These are phyloP conservation scores for Fusarium ramigenum DNA, from an alignment of 2,329 filamentous ascomycete species.

Conservation along the genomic window DNA sequence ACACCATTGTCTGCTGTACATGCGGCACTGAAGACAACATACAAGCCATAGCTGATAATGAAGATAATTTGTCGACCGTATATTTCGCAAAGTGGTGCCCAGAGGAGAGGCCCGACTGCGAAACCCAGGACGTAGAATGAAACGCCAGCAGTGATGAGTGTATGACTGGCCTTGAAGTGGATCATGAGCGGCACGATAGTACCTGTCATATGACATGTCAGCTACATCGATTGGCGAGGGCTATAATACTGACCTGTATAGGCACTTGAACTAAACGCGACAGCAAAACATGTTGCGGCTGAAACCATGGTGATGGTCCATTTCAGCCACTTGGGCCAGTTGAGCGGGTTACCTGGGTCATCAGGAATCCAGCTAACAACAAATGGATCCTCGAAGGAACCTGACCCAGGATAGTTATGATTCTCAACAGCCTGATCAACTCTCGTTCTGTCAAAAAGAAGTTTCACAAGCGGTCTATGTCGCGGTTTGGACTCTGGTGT, in stretches of 20 bases:
- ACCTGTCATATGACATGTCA: slow-evolving; percentile 1
- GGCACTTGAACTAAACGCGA: slow-evolving; percentile 75
- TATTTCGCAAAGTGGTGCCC: slow-evolving; percentile 73
- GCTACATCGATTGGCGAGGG: neutral
- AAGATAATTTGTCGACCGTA: slow-evolving; percentile 70
- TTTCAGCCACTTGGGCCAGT: slow-evolving; percentile 65
- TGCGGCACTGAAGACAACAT: slow-evolving; percentile 70
- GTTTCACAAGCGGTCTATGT: slow-evolving; percentile 40
- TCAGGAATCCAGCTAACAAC: slow-evolving; percentile 73
- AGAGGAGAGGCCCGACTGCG: slow-evolving; percentile 68
- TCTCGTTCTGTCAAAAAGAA: slow-evolving; percentile 66
- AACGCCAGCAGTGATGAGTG: slow-evolving; percentile 68
- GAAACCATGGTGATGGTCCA: slow-evolving; percentile 72
- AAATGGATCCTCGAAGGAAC: slow-evolving; percentile 74
- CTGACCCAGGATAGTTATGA: slow-evolving; percentile 66
- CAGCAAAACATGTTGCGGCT: slow-evolving; percentile 72
- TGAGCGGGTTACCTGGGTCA: slow-evolving; percentile 74
- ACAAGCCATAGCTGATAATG: slow-evolving; percentile 63
- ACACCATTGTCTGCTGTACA: slow-evolving; percentile 67
- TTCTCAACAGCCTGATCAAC: slow-evolving; percentile 66
- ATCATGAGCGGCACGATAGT: slow-evolving; percentile 59
- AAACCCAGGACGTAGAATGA: slow-evolving; percentile 73
- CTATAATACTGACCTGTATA: slow-evolving; percentile 61
- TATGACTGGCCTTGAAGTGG: slow-evolving; percentile 61
- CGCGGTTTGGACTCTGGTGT: neutral